These are phyloP conservation scores for Globisporangium lucens DNA, from an alignment of 352 stramenopile genomes.

Conservation along the genomic window DNA sequence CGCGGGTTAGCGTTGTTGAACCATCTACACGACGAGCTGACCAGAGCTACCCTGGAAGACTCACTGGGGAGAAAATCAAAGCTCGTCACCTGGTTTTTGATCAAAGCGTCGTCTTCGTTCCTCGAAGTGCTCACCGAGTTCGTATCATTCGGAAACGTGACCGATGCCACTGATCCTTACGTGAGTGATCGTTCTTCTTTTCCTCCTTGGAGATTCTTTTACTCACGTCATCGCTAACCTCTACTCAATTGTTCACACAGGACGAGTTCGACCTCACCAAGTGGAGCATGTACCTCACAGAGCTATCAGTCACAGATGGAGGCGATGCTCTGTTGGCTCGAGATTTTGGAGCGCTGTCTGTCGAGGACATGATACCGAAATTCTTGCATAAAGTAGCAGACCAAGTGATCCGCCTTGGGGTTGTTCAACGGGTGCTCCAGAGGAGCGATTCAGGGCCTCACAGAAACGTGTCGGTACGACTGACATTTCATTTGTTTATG, in stretches of 20 bases:
- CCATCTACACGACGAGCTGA: slow-evolving; percentile 38
- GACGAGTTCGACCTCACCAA: slow-evolving; percentile 43
- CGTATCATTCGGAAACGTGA: slow-evolving; percentile 37
- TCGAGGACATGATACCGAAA: slow-evolving; percentile 29
- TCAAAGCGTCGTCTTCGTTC: slow-evolving; percentile 50
- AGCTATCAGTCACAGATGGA: slow-evolving; percentile 21
- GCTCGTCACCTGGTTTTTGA: slow-evolving; percentile 53
- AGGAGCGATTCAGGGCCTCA: slow-evolving; percentile 6
- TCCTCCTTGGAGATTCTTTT: not conserved
- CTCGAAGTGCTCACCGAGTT: slow-evolving; percentile 52
- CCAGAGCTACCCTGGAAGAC: slow-evolving; percentile 34
- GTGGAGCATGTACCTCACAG: slow-evolving; percentile 37
- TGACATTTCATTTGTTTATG: not conserved
- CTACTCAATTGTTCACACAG: slow-evolving; percentile 14
- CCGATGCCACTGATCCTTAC: slow-evolving; percentile 44
- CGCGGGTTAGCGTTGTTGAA: slow-evolving; percentile 50
- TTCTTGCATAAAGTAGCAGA: slow-evolving; percentile 27
- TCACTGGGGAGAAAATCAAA: slow-evolving; percentile 22
- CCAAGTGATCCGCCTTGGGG: slow-evolving; percentile 29
- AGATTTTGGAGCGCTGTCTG: slow-evolving; percentile 7
- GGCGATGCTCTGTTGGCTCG: slow-evolving; percentile 32
- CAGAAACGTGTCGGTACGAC: slow-evolving; percentile 6
- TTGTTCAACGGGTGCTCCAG: slow-evolving; percentile 39
- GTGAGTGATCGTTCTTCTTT: slow-evolving; percentile 27
- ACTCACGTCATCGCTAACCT: not conserved